These are phyloP conservation scores for Phytophthora vignae DNA, from an alignment of 352 stramenopile genomes.

Conservation along the genomic window DNA sequence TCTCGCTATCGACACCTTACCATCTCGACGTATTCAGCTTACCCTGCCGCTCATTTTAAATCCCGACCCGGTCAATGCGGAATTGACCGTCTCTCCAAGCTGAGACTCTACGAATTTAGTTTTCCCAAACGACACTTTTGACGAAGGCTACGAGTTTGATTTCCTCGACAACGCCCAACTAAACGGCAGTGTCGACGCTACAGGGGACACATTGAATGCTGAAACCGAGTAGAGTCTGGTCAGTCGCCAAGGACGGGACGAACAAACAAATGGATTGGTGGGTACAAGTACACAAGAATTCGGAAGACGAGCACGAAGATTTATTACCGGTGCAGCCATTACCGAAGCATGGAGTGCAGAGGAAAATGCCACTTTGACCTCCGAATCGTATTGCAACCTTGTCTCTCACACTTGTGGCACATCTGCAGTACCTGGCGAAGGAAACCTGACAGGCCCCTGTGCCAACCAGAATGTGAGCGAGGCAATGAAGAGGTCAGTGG, in stretches of 20 bases:
- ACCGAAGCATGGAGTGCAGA: background rate
- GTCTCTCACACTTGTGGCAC: background rate
- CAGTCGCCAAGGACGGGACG: background rate
- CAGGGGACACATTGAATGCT: no score
- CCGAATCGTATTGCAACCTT: constrained; percentile 2
- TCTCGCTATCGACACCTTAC: no score
- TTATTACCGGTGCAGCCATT: background rate
- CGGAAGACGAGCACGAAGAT: no score
- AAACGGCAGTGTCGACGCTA: no score
- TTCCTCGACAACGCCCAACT: no score
- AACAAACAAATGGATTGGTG: background rate
- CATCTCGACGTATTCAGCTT: no score
- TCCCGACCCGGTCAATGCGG: no score
- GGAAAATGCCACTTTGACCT: constrained; percentile 4
- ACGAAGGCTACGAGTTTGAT: no score
- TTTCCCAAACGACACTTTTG: no score
- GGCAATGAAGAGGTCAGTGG: background rate
- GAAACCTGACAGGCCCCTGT: background rate
- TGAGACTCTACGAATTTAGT: no score
- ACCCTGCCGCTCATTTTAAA: no score
- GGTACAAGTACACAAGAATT: background rate
- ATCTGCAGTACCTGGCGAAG: background rate
- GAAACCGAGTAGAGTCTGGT: background rate
- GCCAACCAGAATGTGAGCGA: background rate
- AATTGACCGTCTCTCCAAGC: no score